Evolutionary conservation across 345 rosid genomes (phyloP).

Genomic region (Salix suchowensis): DNA sequence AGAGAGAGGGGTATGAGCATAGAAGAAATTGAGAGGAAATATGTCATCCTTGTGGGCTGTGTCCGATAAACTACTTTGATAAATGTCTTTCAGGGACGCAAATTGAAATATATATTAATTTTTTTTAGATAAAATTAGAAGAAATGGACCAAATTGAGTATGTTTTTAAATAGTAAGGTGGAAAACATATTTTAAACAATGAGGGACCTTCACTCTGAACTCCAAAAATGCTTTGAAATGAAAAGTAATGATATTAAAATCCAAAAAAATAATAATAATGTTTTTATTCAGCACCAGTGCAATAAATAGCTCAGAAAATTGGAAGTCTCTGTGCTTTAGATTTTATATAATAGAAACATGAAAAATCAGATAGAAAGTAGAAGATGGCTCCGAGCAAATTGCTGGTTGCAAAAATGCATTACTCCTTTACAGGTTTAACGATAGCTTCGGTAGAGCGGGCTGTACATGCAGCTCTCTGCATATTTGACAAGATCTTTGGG

Average conservation of each 20-base stretch:
- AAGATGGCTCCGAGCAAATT: neutral
- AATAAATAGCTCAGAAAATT: neutral
- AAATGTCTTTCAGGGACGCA: too few species aligned
- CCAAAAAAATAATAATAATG: neutral
- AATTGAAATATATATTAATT: too few species aligned
- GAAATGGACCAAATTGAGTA: too few species aligned
- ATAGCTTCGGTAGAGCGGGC: constrained; percentile 73
- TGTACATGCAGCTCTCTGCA: constrained; percentile 98
- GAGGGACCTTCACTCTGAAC: too few species aligned
- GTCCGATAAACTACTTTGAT: too few species aligned
- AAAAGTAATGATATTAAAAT: neutral
- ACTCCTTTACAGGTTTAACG: constrained; percentile 37
- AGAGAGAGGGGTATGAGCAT: too few species aligned
- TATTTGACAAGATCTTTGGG: constrained; percentile 68
- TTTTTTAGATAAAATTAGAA: too few species aligned
- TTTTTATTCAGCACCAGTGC: neutral
- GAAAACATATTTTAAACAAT: too few species aligned
- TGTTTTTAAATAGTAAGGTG: too few species aligned
- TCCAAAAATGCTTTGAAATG: neutral
- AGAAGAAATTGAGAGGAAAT: too few species aligned
- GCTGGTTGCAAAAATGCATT: neutral
- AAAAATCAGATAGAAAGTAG: neutral
- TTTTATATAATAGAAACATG: neutral
- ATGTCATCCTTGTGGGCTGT: too few species aligned
- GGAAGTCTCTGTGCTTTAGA: neutral